Evolutionary conservation across 352 stramenopile species (phyloP).

Genomic region (Pythium volutum): DNA sequence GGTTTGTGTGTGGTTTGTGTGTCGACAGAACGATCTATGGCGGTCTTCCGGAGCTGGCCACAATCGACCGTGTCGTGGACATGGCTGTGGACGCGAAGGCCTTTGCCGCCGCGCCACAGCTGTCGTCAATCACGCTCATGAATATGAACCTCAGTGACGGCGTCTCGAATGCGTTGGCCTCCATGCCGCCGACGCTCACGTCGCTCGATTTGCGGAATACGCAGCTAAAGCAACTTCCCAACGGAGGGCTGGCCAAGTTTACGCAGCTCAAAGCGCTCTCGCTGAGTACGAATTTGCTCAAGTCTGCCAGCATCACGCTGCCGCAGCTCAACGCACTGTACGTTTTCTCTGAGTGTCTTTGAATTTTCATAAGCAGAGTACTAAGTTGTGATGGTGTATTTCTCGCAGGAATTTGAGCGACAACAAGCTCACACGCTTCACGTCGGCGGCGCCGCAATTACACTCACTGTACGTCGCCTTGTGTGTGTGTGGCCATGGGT

Average conservation of each 20-base stretch:
- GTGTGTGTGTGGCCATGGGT: too few species aligned
- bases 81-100: neutral
- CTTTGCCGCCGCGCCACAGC: neutral
- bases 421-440: neutral
- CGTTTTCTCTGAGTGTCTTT: too few species aligned
- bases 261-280: neutral
- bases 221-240: neutral
- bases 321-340: neutral
- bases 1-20: neutral
- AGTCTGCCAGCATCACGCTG: neutral
- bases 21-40: constrained; percentile 13
- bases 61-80: constrained; percentile 1
- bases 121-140: neutral
- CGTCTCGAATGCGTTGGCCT: neutral
- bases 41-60: neutral
- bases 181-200: neutral
- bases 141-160: constrained; percentile 10
- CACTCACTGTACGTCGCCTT: neutral
- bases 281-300: neutral
- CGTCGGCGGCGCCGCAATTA: neutral
- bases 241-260: neutral
- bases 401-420: constrained; percentile 1
- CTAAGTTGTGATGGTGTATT: neutral
- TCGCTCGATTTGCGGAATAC: neutral
- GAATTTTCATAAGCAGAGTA: too few species aligned